A percentile compares a stretch with the other conserved stretches of the same genome.
Conservation (phyloP, 2,329 filamentous ascomycete genomes). For the Chaetomium sp. region DNA sequence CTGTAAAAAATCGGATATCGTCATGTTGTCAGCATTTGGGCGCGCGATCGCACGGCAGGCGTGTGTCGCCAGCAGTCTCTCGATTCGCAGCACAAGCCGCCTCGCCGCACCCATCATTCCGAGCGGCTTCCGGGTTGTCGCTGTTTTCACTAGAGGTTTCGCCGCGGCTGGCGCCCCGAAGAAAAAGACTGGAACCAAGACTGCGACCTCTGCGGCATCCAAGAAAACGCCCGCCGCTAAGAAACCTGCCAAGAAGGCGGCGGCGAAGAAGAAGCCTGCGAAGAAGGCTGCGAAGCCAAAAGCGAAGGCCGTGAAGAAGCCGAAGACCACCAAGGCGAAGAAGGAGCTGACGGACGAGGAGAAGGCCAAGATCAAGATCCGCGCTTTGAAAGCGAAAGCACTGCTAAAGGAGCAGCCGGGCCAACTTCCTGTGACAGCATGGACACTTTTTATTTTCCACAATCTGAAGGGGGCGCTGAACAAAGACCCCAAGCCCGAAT, state of each 20-base stretch:
- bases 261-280: constrained; percentile 31
- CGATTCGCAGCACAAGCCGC: constrained; percentile 20
- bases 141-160: constrained; percentile 30
- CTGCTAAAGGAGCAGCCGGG: constrained; percentile 45
- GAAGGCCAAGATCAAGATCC: constrained; percentile 38
- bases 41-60: constrained; percentile 30
- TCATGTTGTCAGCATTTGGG: constrained; percentile 35
- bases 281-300: constrained; percentile 22
- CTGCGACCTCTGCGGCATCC: constrained; percentile 20
- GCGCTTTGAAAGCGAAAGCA: constrained; percentile 45
- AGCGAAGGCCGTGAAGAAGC: constrained; percentile 39
- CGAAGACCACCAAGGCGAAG: constrained; percentile 33
- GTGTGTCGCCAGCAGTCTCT: constrained; percentile 26
- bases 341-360: constrained; percentile 40
- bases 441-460: constrained; percentile 45
- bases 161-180: constrained; percentile 22
- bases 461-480: constrained; percentile 33
- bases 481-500: background rate
- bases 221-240: constrained; percentile 34
- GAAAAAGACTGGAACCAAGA: constrained; percentile 28
- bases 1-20: background rate
- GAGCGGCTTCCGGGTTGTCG: constrained; percentile 22
- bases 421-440: constrained; percentile 39
- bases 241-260: constrained; percentile 36
- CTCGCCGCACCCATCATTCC: constrained; percentile 18